Evolutionary conservation across 2,329 filamentous ascomycete genomes (phyloP), one percentile per base, ranked within the genome.

Genomic region (Xylaria sp.): DNA sequence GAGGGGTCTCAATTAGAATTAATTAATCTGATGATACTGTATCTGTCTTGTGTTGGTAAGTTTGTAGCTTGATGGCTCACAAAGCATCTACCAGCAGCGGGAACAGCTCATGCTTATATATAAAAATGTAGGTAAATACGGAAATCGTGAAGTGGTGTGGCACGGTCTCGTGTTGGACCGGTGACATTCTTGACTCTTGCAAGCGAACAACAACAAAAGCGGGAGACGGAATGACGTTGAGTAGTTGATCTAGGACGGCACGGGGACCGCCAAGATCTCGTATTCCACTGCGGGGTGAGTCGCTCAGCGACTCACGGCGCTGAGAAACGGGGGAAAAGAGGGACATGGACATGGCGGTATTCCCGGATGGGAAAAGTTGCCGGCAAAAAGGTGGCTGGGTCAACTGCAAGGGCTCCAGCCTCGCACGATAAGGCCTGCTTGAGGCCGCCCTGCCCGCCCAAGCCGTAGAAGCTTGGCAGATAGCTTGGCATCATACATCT

Each of bases 211-310:
- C 50, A 44, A 20, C 39, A 38, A 34, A 21, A 22, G 38, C 24
- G n/a, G 50, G 53, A 47, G 50, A 44, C 38, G 21, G 41, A 58
- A 58, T 65, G 60, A 65, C 61, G 61, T 65, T 60, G 50, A 52
- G 19, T 21, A 55, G 40, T 44, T 46, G 59, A 63, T 63, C 58
- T 39, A 43, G 42, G 39, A 37, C 55, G 53, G 44, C 50, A 46
- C 52, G 47, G n/a, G 50, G 47, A n/a, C 52, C 41, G 64, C 65
- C 64, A 63, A 65, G 59, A 66, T 57, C 64, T 67, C 65, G 65
- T 67, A 66, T 67, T 63, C 44, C 39, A n/a, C 18, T 49, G 39
- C 46, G 48, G 54, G 59, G 52, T 34, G 29, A 51, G 48, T 49
- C 39, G 52, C 17, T 48, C 22, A 39, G 43, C 39, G 21, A 56